Evolutionary conservation across 2,329 filamentous ascomycete species (phyloP).

Genomic region (Aspergillus sp.): DNA sequence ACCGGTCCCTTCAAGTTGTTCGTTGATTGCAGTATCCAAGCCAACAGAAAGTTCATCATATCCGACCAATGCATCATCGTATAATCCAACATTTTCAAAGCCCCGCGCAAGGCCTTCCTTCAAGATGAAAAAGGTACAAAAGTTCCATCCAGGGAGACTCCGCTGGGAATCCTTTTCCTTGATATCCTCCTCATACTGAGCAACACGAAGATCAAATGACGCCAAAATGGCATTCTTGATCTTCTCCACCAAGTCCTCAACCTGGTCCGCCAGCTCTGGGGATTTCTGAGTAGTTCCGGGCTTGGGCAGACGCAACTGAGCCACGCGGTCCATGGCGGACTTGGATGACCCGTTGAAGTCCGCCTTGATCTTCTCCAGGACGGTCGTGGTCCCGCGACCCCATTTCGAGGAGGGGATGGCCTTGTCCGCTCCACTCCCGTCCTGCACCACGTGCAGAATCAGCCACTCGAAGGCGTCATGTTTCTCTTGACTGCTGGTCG

Average conservation of each 20-base stretch:
- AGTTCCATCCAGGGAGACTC: slow-evolving; percentile 91
- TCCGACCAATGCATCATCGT: slow-evolving; percentile 89
- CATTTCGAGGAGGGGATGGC: slow-evolving; percentile 63
- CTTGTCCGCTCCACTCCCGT: slow-evolving; percentile 65
- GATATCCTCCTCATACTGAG: slow-evolving; percentile 95
- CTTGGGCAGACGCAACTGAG: slow-evolving; percentile 72
- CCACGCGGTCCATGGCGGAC: slow-evolving; percentile 67
- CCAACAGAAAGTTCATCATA: slow-evolving; percentile 93
- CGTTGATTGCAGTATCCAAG: slow-evolving; percentile 74
- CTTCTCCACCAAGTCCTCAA: slow-evolving; percentile 78
- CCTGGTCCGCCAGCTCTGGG: slow-evolving; percentile 74
- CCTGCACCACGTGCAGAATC: slow-evolving; percentile 87
- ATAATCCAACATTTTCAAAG: slow-evolving; percentile 91
- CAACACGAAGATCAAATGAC: slow-evolving; percentile 86
- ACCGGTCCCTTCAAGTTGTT: slow-evolving; percentile 59
- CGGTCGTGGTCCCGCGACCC: slow-evolving; percentile 71
- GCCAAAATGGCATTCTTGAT: slow-evolving; percentile 81
- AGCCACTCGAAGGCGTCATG: slow-evolving; percentile 97
- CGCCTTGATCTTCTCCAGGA: slow-evolving; percentile 81
- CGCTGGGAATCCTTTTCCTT: slow-evolving; percentile 88
- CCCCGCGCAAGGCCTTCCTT: slow-evolving; percentile 92
- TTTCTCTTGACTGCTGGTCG: slow-evolving; percentile 69
- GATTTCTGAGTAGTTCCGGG: slow-evolving; percentile 55
- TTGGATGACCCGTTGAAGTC: slow-evolving; percentile 85
- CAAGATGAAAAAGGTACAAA: slow-evolving; percentile 97